Conservation (phyloP, 108 stramenopile genomes). For the Skeletonema grethae region DNA sequence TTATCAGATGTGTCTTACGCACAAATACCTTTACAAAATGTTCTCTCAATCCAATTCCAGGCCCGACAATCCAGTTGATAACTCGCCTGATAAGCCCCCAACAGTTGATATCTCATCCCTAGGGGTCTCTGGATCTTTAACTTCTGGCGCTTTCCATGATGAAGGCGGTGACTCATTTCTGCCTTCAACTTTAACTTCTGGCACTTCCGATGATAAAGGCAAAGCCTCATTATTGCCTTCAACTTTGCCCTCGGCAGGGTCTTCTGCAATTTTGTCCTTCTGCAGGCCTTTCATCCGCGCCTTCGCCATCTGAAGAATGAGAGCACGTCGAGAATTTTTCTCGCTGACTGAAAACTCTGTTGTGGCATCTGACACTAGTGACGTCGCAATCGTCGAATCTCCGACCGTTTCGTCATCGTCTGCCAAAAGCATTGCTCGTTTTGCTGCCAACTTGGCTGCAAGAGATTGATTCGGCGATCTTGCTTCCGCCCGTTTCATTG, state of each 20-base stretch:
- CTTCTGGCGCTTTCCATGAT: neutral
- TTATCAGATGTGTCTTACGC: neutral
- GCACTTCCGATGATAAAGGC: neutral
- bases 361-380: slow-evolving; percentile 53
- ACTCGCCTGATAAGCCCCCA: slow-evolving; percentile 3
- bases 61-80: slow-evolving; percentile 27
- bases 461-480: slow-evolving; percentile 11
- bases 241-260: slow-evolving; percentile 7
- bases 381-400: slow-evolving; percentile 50
- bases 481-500: slow-evolving; percentile 43
- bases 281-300: slow-evolving; percentile 76
- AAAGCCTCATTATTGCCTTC: slow-evolving; percentile 1
- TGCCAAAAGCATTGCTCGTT: neutral
- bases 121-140: neutral
- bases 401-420: slow-evolving; percentile 21
- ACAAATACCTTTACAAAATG: neutral
- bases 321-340: slow-evolving; percentile 66
- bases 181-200: neutral
- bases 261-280: slow-evolving; percentile 19
- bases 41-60: slow-evolving; percentile 40
- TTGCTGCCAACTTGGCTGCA: neutral
- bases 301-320: slow-evolving; percentile 91
- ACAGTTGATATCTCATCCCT: neutral
- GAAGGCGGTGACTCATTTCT: neutral
- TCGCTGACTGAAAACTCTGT: slow-evolving; percentile 49